These are phyloP conservation scores for Euphorbia neoarborescens DNA, from an alignment of 441 rosid species.

Conservation along the genomic window DNA sequence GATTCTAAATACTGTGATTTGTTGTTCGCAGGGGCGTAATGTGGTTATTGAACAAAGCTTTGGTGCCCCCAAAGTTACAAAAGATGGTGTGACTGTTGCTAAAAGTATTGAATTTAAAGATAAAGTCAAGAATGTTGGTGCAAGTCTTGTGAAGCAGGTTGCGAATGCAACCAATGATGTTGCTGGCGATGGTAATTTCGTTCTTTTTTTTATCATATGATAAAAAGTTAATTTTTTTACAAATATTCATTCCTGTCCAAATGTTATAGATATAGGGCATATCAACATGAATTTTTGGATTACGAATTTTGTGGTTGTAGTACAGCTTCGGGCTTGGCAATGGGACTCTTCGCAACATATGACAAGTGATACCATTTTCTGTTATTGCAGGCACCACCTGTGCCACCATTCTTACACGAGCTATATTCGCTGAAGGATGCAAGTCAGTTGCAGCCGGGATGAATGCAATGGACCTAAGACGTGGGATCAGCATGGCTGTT, in stretches of 20 bases:
- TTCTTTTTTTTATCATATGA: not conserved
- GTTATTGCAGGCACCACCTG: conserved; percentile 67
- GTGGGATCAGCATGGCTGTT: conserved; percentile 86
- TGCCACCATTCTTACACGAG: conserved; percentile 70
- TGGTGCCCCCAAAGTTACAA: conserved; percentile 88
- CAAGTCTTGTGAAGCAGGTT: conserved; percentile 92
- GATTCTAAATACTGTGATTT: not conserved
- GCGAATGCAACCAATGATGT: conserved; percentile 90
- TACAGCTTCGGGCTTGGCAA: not conserved
- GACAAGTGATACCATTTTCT: not conserved
- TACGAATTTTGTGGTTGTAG: not conserved
- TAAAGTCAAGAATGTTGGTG: conserved; percentile 73
- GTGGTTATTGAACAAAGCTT: conserved; percentile 83
- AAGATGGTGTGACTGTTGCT: conserved; percentile 89
- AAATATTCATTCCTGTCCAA: not conserved
- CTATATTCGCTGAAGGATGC: conserved; percentile 79
- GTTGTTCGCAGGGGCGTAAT: conserved; percentile 52
- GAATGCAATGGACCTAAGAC: conserved; percentile 87
- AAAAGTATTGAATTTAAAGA: conserved; percentile 84
- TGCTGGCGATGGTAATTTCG: conserved; percentile 74
- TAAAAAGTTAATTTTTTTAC: not conserved
- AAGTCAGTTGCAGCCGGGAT: conserved; percentile 91
- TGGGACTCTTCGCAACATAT: not conserved
- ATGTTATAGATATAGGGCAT: not conserved
- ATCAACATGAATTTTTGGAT: not conserved